Percentiles rank a stretch among this genome's conserved stretches.
Conservation (phyloP, 352 stramenopile species). For the Phytophthora sojae region DNA sequence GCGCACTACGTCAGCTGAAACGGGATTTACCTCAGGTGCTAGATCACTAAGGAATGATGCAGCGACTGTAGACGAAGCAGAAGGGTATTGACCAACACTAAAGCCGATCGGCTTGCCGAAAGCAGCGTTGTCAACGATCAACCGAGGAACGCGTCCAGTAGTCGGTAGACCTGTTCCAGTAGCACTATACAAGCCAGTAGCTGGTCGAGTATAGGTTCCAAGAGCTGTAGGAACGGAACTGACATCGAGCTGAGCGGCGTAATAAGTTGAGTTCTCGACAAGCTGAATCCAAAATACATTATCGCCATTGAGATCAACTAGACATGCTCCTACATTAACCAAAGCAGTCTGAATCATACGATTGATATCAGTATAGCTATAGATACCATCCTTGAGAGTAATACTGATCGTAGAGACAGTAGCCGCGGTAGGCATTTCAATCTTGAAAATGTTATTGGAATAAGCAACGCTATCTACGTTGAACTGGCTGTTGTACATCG, state of each 20-base stretch:
- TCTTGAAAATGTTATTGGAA: background rate
- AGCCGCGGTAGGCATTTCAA: constrained; percentile 1
- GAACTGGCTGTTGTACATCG: background rate
- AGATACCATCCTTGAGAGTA: constrained; percentile 1
- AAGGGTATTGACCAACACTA: constrained; percentile 3
- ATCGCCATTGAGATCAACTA: constrained; percentile 1
- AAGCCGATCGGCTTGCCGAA: constrained; percentile 13
- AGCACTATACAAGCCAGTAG: constrained; percentile 9
- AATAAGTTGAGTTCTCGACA: constrained; percentile 3
- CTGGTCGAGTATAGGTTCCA: background rate
- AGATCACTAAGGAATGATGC: background rate
- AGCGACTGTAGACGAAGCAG: background rate
- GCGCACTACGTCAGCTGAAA: constrained; percentile 5
- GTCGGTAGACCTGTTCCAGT: constrained; percentile 26
- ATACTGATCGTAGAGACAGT: constrained; percentile 1
- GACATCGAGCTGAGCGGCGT: constrained; percentile 10
- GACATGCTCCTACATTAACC: constrained; percentile 1
- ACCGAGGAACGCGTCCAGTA: background rate
- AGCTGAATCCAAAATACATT: constrained; percentile 17
- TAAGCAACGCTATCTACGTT: background rate
- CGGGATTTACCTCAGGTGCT: constrained; percentile 4
- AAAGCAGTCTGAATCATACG: constrained; percentile 8
- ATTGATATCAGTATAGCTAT: constrained; percentile 10
- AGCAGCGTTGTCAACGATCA: constrained; percentile 13
- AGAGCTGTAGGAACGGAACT: background rate